Percentiles rank a stretch among this genome's conserved stretches.
Conservation (phyloP, 345 rosid species). For the Corchorus olitorius region DNA sequence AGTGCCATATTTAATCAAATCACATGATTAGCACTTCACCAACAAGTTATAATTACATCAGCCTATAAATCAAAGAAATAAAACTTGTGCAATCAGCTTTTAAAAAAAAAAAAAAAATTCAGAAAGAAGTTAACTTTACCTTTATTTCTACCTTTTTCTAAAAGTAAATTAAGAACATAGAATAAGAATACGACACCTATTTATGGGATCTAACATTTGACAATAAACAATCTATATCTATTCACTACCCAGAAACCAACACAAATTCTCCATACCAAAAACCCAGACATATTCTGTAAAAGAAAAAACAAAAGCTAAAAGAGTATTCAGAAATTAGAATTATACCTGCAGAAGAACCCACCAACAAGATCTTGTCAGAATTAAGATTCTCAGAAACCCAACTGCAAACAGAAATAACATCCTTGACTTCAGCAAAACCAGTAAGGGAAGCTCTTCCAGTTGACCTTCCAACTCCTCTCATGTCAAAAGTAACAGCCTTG, state of each 20-base stretch:
- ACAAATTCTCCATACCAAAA: not conserved
- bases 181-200: slow-evolving; percentile 3
- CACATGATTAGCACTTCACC: not conserved
- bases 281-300: not conserved
- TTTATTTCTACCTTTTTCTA: not conserved
- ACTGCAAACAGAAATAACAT: slow-evolving; percentile 77
- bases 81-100: not conserved
- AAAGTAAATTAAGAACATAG: not conserved
- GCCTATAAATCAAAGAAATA: not conserved
- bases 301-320: not conserved
- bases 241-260: slow-evolving; percentile 2
- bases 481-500: slow-evolving; percentile 79
- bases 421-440: slow-evolving; percentile 82
- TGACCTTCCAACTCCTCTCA: slow-evolving; percentile 89
- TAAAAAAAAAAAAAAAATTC: too few relatives aligned
- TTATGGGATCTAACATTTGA: slow-evolving; percentile 35
- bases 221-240: slow-evolving; percentile 8
- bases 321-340: not conserved
- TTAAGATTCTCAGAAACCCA: slow-evolving; percentile 59
- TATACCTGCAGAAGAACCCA: slow-evolving; percentile 92
- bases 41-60: not conserved
- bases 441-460: slow-evolving; percentile 85
- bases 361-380: slow-evolving; percentile 67
- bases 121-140: not conserved
- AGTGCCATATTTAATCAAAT: not conserved